Evolutionary conservation across 257 asterid genomes (phyloP).

Genomic region (Nyctanthes arbortristis): DNA sequence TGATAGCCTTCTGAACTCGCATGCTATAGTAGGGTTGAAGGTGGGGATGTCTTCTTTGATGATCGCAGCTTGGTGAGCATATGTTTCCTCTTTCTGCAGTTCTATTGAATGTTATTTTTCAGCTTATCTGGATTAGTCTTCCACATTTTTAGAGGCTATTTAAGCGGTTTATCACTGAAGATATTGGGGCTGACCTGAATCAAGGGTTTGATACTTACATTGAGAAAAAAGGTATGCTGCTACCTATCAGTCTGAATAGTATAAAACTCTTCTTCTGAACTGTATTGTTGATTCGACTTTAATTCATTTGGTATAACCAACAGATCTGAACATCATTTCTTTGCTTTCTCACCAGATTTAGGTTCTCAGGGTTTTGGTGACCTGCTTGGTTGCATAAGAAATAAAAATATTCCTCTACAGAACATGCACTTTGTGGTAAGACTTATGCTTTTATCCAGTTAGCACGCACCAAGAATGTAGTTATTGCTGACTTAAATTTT

Average conservation of each 20-base stretch:
- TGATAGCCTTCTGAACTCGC: slow-evolving; percentile 96
- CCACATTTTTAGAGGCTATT: slow-evolving; percentile 71
- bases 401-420: slow-evolving; percentile 79
- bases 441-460: slow-evolving; percentile 19
- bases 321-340: slow-evolving; percentile 25
- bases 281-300: slow-evolving; percentile 18
- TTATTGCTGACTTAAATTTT: slow-evolving; percentile 26
- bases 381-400: slow-evolving; percentile 81
- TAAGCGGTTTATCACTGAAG: slow-evolving; percentile 87
- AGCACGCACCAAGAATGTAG: slow-evolving; percentile 25
- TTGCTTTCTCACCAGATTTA: slow-evolving; percentile 61
- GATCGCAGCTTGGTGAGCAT: slow-evolving; percentile 91
- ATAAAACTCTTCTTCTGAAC: slow-evolving; percentile 13
- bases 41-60: slow-evolving; percentile 91
- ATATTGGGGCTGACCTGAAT: slow-evolving; percentile 86
- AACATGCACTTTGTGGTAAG: slow-evolving; percentile 99
- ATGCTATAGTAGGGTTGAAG: slow-evolving; percentile 92
- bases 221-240: slow-evolving; percentile 72
- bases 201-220: slow-evolving; percentile 84
- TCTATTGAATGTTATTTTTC: slow-evolving; percentile 10
- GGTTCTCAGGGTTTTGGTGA: slow-evolving; percentile 97
- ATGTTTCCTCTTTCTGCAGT: slow-evolving; percentile 23
- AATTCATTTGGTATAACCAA: slow-evolving; percentile 15
- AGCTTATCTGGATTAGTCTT: slow-evolving; percentile 21
- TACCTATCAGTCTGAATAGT: slow-evolving; percentile 12